phyloP scores from a whole-genome alignment of 2,329 filamentous ascomycete species.

The Mariannaea sp. region DNA sequence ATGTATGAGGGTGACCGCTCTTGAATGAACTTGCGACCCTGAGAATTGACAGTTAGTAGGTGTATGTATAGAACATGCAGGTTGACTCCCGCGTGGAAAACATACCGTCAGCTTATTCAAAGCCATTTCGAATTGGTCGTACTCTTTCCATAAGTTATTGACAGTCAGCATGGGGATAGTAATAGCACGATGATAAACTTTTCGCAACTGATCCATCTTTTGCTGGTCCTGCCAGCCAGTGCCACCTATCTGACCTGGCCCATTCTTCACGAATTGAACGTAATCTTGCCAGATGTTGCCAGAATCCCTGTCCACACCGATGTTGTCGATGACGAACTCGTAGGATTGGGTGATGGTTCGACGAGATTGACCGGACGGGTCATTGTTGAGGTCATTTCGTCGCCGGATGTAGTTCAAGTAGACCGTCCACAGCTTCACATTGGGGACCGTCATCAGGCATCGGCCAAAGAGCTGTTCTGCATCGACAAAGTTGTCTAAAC shows the following conservation, averaged over 20 bases:
- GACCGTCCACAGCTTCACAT: slow-evolving; percentile 86
- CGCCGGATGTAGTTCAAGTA: slow-evolving; percentile 96
- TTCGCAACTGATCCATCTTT: slow-evolving; percentile 93
- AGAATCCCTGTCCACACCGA: slow-evolving; percentile 90
- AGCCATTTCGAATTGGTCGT: slow-evolving; percentile 93
- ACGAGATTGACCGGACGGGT: slow-evolving; percentile 76
- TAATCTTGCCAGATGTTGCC: slow-evolving; percentile 94
- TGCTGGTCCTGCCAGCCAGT: slow-evolving; percentile 94
- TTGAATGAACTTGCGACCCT: slow-evolving; percentile 93
- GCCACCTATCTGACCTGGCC: slow-evolving; percentile 84
- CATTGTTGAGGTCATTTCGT: slow-evolving; percentile 80
- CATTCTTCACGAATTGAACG: slow-evolving; percentile 87
- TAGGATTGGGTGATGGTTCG: slow-evolving; percentile 83
- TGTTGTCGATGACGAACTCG: slow-evolving; percentile 86
- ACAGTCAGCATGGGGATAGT: slow-evolving; percentile 83
- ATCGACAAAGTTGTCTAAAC: slow-evolving; percentile 78
- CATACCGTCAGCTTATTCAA: slow-evolving; percentile 88
- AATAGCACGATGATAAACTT: slow-evolving; percentile 90
- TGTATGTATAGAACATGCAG: no score
- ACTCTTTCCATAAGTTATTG: slow-evolving; percentile 92
- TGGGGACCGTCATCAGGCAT: slow-evolving; percentile 77
- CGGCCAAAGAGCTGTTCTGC: slow-evolving; percentile 84
- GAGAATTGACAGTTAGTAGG: slow-evolving; percentile 23
- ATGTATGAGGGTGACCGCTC: slow-evolving; percentile 93
- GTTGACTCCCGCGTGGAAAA: slow-evolving; percentile 17